Evolutionary conservation across 768 basidiomycete species (phyloP), one percentile per base, ranked within the genome.

Genomic region (Lactarius hengduanensis): DNA sequence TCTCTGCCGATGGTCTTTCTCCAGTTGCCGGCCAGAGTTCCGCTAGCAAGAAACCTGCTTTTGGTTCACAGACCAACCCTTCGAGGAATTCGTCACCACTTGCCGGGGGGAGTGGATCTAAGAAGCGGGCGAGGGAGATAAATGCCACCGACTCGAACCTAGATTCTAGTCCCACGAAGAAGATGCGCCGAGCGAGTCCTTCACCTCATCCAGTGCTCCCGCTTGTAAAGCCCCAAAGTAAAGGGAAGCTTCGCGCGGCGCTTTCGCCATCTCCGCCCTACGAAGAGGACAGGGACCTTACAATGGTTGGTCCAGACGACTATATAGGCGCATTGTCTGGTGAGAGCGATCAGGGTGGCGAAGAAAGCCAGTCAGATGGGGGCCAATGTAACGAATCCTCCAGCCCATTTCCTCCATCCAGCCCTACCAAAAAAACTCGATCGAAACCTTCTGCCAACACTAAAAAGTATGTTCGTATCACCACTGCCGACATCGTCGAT

Each of bases 311-410:
- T 38, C 45, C 64, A 18, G 57, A 69, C 30, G 68, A 69, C 32
- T 69, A 69, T 40, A 34, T 34, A 4, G 65, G 68, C 22, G 68
- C 64, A 28, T 40, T 66, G 36, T 38, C 50, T 41, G 30, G 41
- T 50, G 61, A 63, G 30, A 55, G 32, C 40, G n/a, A n/a, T n/a
- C n/a, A n/a, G n/a, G n/a, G n/a, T n/a, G 66, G 57, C 54, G 50
- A 16, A 53, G 57, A 30, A 41, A 16, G 30, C 38, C 65, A 18
- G 38, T 59, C 57, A 34, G 57, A 59, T 28, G 57, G 5, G 4
- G 38, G 4, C 15, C 36, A 38, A 38, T 0, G 56, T 26, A 43
- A 47, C 7, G 10, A 28, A 62, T 41, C 61, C 20, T 38, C 32
- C 40, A 43, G 38, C 13, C 13, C 22, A 18, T 54, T 38, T 62